These are phyloP conservation scores for Willaertia magna DNA, from an alignment of 208 protist genomes.

Conservation along the genomic window DNA sequence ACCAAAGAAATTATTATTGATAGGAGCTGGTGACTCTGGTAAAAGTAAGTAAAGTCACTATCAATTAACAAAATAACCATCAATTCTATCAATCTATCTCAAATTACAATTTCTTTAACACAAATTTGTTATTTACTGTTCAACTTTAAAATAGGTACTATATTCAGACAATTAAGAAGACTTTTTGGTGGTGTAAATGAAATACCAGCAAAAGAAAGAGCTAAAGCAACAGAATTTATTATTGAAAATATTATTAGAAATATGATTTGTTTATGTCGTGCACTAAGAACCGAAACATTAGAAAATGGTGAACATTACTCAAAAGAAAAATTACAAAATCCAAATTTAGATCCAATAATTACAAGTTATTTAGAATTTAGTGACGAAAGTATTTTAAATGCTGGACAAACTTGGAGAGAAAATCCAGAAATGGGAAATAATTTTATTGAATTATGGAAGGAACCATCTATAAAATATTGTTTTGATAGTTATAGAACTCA, in stretches of 20 bases:
- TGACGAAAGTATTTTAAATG: neutral
- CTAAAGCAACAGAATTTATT: neutral
- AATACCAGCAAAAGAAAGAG: neutral
- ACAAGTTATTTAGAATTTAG: neutral
- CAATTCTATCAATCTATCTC: neutral
- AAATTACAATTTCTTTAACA: neutral
- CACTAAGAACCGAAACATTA: neutral
- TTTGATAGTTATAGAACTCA: constrained; percentile 22
- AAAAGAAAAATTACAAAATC: no score
- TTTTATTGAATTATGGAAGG: constrained; percentile 39
- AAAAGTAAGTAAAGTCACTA: constrained; percentile 4
- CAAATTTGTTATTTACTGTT: neutral
- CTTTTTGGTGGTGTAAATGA: constrained; percentile 30
- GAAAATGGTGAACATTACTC: neutral
- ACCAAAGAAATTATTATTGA: constrained; percentile 18
- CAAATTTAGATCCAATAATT: no score
- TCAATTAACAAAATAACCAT: neutral
- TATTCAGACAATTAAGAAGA: constrained; percentile 50
- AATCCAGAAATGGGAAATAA: constrained; percentile 24
- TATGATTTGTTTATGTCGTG: neutral
- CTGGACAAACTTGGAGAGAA: neutral
- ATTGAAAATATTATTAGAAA: neutral
- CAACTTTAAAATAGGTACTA: constrained; percentile 38
- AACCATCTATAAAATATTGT: constrained; percentile 27
- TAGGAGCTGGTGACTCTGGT: constrained; percentile 25